A percentile compares a stretch with the other conserved stretches of the same genome.
phyloP scores from a whole-genome alignment of 1,284 basidiomycete species.

The Rhodotorula sp. region DNA sequence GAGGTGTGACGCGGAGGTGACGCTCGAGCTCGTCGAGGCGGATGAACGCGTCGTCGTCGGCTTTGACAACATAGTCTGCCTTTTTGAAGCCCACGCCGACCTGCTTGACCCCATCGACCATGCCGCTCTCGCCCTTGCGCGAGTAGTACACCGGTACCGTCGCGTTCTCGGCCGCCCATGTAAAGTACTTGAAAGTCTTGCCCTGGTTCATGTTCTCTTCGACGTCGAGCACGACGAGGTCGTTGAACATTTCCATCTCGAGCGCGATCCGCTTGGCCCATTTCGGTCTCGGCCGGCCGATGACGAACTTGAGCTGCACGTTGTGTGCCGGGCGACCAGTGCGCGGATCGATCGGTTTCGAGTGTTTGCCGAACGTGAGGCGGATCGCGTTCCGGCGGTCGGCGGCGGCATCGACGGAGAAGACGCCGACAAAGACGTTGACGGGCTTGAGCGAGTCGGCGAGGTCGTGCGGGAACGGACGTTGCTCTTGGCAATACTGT shows the following conservation, averaged over 20 bases:
- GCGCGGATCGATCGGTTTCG: conserved; percentile 47
- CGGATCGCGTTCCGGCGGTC: conserved; percentile 87
- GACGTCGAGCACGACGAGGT: conserved; percentile 79
- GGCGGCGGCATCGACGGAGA: conserved; percentile 79
- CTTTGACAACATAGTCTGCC: conserved; percentile 83
- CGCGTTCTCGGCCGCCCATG: conserved; percentile 85
- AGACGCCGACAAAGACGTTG: conserved; percentile 85
- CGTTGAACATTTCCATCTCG: conserved; percentile 91
- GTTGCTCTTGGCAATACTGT: conserved; percentile 66
- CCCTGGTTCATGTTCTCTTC: conserved; percentile 89
- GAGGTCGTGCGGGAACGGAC: conserved; percentile 50
- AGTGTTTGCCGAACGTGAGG: conserved; percentile 81
- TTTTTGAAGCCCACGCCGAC: conserved; percentile 59
- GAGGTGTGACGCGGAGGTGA: conserved; percentile 69
- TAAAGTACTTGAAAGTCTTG: conserved; percentile 79
- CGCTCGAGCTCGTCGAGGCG: conserved; percentile 90
- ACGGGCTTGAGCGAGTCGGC: conserved; percentile 75
- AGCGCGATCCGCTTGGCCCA: conserved; percentile 76
- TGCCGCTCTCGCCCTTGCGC: conserved; percentile 26
- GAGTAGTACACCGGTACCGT: conserved; percentile 67
- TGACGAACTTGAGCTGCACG: conserved; percentile 84
- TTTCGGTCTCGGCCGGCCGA: conserved; percentile 77
- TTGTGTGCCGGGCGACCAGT: conserved; percentile 58
- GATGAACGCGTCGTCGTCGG: conserved; percentile 90
- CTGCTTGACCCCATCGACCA: conserved; percentile 46